phyloP scores from a whole-genome alignment of 2,329 filamentous ascomycete genomes.

The Fusarium transvaalense region DNA sequence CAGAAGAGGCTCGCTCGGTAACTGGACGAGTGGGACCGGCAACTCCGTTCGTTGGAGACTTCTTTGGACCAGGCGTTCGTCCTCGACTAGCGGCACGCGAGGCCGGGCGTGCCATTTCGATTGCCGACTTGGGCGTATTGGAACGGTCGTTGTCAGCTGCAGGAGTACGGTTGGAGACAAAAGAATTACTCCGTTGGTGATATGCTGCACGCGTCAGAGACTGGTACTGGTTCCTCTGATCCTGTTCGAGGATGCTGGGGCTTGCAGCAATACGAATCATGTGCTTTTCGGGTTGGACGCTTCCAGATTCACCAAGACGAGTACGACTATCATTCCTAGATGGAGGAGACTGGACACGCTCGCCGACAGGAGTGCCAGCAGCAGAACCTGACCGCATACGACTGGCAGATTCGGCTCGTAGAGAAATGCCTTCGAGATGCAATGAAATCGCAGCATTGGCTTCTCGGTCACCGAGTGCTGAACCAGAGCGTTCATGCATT shows the following conservation, averaged over 20 bases:
- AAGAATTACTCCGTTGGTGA: slow-evolving; percentile 33
- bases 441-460: slow-evolving; percentile 26
- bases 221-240: neutral
- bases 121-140: slow-evolving; percentile 2
- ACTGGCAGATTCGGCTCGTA: slow-evolving; percentile 43
- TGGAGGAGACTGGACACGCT: slow-evolving; percentile 1
- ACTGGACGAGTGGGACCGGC: neutral
- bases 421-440: slow-evolving; percentile 44
- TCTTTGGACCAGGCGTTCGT: slow-evolving; percentile 24
- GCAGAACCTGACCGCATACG: neutral
- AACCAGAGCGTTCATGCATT: slow-evolving; percentile 42
- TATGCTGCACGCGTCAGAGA: neutral
- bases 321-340: slow-evolving; percentile 14
- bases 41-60: neutral
- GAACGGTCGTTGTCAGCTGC: neutral
- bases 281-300: neutral
- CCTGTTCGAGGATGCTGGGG: slow-evolving; percentile 23
- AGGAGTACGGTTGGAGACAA: neutral
- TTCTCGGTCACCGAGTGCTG: slow-evolving; percentile 19
- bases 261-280: slow-evolving; percentile 31
- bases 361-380: neutral
- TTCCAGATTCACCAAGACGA: neutral
- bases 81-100: slow-evolving; percentile 31
- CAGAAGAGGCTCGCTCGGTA: slow-evolving; percentile 17
- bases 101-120: neutral